Evolutionary conservation across 768 basidiomycete species (phyloP).

Genomic region (Exidia glandulosa): DNA sequence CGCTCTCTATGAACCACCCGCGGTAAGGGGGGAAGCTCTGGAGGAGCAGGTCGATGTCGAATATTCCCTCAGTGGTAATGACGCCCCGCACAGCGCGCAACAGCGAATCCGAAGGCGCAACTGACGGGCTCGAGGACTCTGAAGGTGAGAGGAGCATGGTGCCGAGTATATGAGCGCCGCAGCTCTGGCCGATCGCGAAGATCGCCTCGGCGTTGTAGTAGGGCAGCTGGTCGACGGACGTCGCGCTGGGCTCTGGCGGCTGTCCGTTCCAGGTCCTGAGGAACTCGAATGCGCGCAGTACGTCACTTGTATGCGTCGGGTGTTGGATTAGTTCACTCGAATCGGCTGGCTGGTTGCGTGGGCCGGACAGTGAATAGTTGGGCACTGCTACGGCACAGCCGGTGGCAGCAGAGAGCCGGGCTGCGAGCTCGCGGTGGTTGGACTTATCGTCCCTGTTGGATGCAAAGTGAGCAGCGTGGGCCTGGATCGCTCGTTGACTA

Average conservation of each 20-base stretch:
- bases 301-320: conserved; percentile 63
- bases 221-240: conserved; percentile 9
- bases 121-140: conserved; percentile 23
- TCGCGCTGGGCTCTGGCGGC: too few relatives aligned
- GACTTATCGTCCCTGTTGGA: conserved; percentile 66
- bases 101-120: conserved; percentile 16
- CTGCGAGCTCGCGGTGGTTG: conserved; percentile 44
- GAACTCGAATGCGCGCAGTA: conserved; percentile 50
- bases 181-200: conserved; percentile 68
- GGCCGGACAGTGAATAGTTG: conserved; percentile 34
- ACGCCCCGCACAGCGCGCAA: conserved; percentile 40
- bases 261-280: conserved; percentile 38
- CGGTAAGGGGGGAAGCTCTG: conserved; percentile 55
- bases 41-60: conserved; percentile 58
- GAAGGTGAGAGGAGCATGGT: conserved; percentile 55
- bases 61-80: conserved; percentile 66
- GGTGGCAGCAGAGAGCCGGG: conserved; percentile 37
- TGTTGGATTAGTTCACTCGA: conserved; percentile 36
- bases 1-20: conserved; percentile 53
- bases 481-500: conserved; percentile 24
- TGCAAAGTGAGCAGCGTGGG: too few relatives aligned
- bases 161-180: conserved; percentile 69
- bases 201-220: conserved; percentile 18
- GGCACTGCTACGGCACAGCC: conserved; percentile 53
- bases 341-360: conserved; percentile 13